Percentiles rank a stretch among this genome's conserved stretches.
Conservation (phyloP, 2,329 filamentous ascomycete genomes). For the Monilinia fructicola region DNA sequence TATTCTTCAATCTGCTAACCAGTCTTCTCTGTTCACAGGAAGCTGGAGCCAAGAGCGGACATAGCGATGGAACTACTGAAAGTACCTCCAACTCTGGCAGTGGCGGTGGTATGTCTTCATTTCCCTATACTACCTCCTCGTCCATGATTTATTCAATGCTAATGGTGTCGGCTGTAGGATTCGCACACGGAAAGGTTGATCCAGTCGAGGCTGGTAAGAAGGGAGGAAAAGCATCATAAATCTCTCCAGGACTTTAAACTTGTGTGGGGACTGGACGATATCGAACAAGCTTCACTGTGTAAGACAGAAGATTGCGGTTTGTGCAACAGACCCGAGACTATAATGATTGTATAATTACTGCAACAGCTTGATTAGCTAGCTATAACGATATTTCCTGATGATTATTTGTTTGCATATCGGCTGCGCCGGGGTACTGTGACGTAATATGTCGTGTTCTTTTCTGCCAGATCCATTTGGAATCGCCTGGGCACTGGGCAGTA, state of each 20-base stretch:
- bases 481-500: not conserved
- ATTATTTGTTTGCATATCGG: not conserved
- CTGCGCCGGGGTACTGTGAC: not conserved
- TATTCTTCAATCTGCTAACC: not conserved
- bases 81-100: not conserved
- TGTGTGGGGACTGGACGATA: not conserved
- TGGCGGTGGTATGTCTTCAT: not conserved
- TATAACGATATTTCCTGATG: not conserved
- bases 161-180: constrained; percentile 33
- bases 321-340: not conserved
- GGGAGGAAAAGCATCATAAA: constrained; percentile 38
- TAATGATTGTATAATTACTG: not conserved
- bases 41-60: not conserved
- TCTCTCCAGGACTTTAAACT: not conserved
- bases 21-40: not conserved
- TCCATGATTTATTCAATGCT: not conserved
- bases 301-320: not conserved
- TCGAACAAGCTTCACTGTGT: not conserved
- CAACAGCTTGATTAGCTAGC: not conserved
- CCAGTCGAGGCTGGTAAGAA: constrained; percentile 45
- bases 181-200: constrained; percentile 46
- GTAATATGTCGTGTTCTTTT: not conserved
- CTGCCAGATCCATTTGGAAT: not conserved
- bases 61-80: not conserved
- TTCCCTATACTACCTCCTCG: not conserved